Percentiles rank a stretch among this genome's conserved stretches.
Evolutionary conservation across 139 green algal genomes (phyloP).

Genomic region (Coelastrella sp.): DNA sequence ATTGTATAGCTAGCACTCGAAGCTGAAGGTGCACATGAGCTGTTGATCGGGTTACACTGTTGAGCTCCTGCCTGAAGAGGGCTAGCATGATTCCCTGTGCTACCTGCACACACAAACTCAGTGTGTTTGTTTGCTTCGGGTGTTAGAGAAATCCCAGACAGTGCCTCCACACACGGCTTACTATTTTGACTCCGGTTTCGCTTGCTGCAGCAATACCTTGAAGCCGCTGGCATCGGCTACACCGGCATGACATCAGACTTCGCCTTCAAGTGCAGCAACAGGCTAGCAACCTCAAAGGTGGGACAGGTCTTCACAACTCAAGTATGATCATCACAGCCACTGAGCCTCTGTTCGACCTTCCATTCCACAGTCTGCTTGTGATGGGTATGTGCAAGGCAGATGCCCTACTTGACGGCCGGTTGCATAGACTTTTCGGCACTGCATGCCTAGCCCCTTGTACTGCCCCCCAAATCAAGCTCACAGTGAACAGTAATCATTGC

Average conservation of each 20-base stretch:
- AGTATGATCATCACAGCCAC: not conserved
- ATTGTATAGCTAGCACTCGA: not conserved
- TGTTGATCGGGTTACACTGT: too few relatives aligned
- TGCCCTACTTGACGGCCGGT: too few relatives aligned
- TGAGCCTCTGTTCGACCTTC: too few relatives aligned
- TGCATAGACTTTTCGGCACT: too few relatives aligned
- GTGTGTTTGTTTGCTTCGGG: not conserved
- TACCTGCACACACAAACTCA: too few relatives aligned
- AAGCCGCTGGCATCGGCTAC: slow-evolving; percentile 8
- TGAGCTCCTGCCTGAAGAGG: too few relatives aligned
- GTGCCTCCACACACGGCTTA: not conserved
- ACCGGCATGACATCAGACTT: slow-evolving; percentile 36
- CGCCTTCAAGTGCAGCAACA: slow-evolving; percentile 30
- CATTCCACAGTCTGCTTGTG: too few relatives aligned
- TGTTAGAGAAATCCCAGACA: not conserved
- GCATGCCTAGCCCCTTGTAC: too few relatives aligned
- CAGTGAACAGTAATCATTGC: too few relatives aligned
- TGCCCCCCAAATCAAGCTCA: too few relatives aligned
- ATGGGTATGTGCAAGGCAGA: too few relatives aligned
- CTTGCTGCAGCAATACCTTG: slow-evolving; percentile 37
- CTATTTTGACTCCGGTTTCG: not conserved
- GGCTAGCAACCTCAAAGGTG: slow-evolving; percentile 11
- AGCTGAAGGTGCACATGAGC: not conserved
- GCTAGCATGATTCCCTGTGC: too few relatives aligned
- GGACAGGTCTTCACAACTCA: not conserved